These are phyloP conservation scores for Jaapia argillacea DNA, from an alignment of 768 basidiomycete species.

Conservation along the genomic window DNA sequence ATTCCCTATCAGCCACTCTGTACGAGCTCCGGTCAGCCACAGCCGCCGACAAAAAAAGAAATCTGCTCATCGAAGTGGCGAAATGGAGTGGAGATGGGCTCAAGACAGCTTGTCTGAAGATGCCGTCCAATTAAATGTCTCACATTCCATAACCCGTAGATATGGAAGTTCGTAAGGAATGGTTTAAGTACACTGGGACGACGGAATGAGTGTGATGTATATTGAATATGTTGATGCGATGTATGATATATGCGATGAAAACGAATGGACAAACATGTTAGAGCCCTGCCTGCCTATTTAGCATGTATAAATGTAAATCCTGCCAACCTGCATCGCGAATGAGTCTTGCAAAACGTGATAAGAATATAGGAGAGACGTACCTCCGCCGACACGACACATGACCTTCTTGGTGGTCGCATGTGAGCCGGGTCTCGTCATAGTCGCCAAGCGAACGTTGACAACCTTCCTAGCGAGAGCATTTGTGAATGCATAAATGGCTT, in stretches of 20 bases:
- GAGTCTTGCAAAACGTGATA: background rate
- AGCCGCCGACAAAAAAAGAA: constrained; percentile 68
- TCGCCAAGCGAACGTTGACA: constrained; percentile 72
- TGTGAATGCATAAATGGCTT: constrained; percentile 78
- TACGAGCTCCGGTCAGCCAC: constrained; percentile 73
- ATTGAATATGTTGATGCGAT: background rate
- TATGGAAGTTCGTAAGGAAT: background rate
- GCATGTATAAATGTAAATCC: constrained; percentile 65
- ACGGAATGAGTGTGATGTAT: background rate
- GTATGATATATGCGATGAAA: background rate
- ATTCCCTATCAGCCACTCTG: constrained; percentile 47
- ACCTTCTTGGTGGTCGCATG: constrained; percentile 64
- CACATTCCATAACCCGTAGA: background rate
- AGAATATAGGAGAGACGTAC: constrained; percentile 28
- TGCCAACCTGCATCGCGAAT: constrained; percentile 53
- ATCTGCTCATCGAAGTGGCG: constrained; percentile 63
- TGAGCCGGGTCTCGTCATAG: constrained; percentile 48
- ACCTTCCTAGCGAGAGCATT: constrained; percentile 64
- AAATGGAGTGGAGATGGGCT: constrained; percentile 85
- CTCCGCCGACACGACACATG: constrained; percentile 86
- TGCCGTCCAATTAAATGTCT: constrained; percentile 34
- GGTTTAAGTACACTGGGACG: background rate
- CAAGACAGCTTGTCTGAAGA: constrained; percentile 66
- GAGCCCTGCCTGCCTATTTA: constrained; percentile 67
- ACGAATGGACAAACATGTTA: constrained; percentile 12